A percentile compares a stretch with the other conserved stretches of the same genome.
phyloP scores from a whole-genome alignment of 2,329 filamentous ascomycete genomes.

The Cytospora piceicola region DNA sequence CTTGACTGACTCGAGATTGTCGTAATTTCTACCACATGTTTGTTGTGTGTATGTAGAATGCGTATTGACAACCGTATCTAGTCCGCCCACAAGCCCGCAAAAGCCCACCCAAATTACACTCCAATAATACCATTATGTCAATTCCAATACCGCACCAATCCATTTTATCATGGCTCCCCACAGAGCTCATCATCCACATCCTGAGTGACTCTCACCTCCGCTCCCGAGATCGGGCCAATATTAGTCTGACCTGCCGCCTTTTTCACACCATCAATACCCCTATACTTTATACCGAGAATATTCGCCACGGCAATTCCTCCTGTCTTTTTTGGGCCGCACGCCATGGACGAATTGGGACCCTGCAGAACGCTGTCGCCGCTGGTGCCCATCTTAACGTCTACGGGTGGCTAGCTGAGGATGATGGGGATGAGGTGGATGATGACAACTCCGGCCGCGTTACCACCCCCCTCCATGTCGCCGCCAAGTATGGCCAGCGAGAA shows the following conservation, averaged over 20 bases:
- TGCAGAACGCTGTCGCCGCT: constrained; percentile 33
- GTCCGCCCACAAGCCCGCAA: not conserved
- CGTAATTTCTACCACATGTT: not conserved
- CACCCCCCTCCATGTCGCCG: constrained; percentile 34
- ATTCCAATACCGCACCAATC: not conserved
- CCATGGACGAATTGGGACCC: constrained; percentile 33
- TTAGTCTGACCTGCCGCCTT: constrained; percentile 23
- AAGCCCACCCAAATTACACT: no score
- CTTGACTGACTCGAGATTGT: not conserved
- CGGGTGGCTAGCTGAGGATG: constrained; percentile 20
- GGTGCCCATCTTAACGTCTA: constrained; percentile 33
- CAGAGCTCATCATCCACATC: constrained; percentile 11
- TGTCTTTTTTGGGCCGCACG: constrained; percentile 35
- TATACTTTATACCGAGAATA: constrained; percentile 33
- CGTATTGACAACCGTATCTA: no score
- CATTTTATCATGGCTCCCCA: not conserved
- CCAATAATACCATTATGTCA: not conserved
- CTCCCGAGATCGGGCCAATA: not conserved
- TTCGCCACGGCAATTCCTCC: constrained; percentile 23
- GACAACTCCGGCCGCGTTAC: constrained; percentile 10
- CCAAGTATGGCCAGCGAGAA: constrained; percentile 34
- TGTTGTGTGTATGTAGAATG: not conserved
- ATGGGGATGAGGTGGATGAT: constrained; percentile 8
- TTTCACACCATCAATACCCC: constrained; percentile 34
- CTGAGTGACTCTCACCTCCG: not conserved